phyloP scores from a whole-genome alignment of 345 rosid genomes.

The Hibiscus trionum region DNA sequence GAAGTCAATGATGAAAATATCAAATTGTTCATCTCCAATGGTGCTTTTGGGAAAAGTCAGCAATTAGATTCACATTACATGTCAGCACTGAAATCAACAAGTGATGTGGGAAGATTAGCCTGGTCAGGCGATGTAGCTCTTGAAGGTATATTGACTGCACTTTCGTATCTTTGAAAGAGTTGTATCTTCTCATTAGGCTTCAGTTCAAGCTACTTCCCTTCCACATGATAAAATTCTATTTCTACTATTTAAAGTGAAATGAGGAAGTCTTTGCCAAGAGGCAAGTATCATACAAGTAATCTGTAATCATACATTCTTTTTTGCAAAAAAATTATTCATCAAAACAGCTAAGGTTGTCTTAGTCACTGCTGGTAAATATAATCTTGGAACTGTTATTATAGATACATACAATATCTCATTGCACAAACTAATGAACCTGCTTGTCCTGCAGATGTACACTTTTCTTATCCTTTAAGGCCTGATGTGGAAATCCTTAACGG shows the following conservation, averaged over 20 bases:
- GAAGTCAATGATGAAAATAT: constrained; percentile 42
- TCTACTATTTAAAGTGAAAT: neutral
- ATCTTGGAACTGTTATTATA: neutral
- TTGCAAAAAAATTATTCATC: neutral
- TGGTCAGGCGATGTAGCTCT: constrained; percentile 86
- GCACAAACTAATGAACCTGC: constrained; percentile 2
- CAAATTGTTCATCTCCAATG: constrained; percentile 49
- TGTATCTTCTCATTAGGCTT: neutral
- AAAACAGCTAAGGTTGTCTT: neutral
- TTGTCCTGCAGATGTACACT: constrained; percentile 63
- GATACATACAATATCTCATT: neutral
- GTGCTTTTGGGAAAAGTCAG: constrained; percentile 32
- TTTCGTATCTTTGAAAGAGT: neutral
- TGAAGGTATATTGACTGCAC: constrained; percentile 46
- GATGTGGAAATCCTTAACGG: constrained; percentile 68
- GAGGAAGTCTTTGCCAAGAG: constrained; percentile 6
- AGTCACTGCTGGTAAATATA: neutral
- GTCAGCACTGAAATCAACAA: constrained; percentile 60
- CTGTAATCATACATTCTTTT: neutral
- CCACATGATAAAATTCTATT: neutral
- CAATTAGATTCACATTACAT: constrained; percentile 45
- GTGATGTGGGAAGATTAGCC: constrained; percentile 47
- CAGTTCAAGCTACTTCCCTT: neutral
- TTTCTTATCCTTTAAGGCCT: constrained; percentile 84
- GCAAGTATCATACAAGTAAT: neutral